These are phyloP conservation scores for Paracoccidioides brasiliensis DNA, from an alignment of 2,329 filamentous ascomycete species.

Conservation along the genomic window DNA sequence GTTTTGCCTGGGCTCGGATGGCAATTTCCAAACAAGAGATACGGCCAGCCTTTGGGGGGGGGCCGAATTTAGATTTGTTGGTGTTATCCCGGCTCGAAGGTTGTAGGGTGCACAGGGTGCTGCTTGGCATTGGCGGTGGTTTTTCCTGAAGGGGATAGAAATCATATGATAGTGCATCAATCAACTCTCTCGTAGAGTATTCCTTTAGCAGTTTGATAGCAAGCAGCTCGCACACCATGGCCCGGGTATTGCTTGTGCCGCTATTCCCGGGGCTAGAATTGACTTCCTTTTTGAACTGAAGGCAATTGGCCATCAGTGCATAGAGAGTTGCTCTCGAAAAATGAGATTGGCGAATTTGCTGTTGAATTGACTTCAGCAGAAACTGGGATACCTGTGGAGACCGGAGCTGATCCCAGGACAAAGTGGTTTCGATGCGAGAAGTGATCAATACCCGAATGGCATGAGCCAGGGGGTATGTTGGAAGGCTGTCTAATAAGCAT, in stretches of 20 bases:
- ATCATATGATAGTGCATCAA: slow-evolving; percentile 88
- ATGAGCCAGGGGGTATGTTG: slow-evolving; percentile 83
- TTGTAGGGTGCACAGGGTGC: slow-evolving; percentile 22
- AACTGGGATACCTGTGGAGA: slow-evolving; percentile 97
- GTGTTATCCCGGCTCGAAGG: slow-evolving; percentile 21
- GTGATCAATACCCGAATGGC: slow-evolving; percentile 75
- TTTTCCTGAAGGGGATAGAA: slow-evolving; percentile 85
- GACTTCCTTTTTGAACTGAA: slow-evolving; percentile 84
- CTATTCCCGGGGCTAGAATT: slow-evolving; percentile 71
- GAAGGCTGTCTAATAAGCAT: slow-evolving; percentile 54
- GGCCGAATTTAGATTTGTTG: slow-evolving; percentile 34
- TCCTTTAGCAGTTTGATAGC: slow-evolving; percentile 84
- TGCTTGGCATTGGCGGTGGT: slow-evolving; percentile 34
- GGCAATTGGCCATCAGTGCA: slow-evolving; percentile 80
- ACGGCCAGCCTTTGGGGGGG: slow-evolving; percentile 49
- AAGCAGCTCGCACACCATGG: slow-evolving; percentile 78
- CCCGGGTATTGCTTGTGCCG: slow-evolving; percentile 69
- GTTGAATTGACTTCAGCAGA: slow-evolving; percentile 86
- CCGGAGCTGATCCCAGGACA: slow-evolving; percentile 88
- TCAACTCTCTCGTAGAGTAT: slow-evolving; percentile 76
- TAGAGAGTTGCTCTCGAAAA: slow-evolving; percentile 80
- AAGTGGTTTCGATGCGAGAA: slow-evolving; percentile 74
- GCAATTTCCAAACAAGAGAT: slow-evolving; percentile 88
- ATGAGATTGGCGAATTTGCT: slow-evolving; percentile 69
- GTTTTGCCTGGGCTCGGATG: slow-evolving; percentile 83